These are phyloP conservation scores for Gracilaria domingensis DNA, from an alignment of 23 red algal species.

Conservation along the genomic window DNA sequence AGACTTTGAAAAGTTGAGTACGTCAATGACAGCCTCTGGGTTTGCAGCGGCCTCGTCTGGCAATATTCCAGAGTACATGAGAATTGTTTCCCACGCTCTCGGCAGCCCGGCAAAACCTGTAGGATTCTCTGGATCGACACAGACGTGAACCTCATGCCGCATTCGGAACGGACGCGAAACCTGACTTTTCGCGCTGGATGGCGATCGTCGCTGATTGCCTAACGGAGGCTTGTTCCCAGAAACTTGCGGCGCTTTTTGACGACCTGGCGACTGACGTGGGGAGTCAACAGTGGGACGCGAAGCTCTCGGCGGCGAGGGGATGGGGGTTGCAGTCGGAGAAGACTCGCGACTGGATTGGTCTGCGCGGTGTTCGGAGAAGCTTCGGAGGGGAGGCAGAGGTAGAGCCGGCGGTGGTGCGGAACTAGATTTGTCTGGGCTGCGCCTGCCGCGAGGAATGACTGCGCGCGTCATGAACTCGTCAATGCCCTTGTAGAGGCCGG, in stretches of 20 bases:
- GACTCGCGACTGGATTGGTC: slow-evolving; percentile 1
- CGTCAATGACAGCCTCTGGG: slow-evolving; percentile 86
- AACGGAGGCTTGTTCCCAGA: slow-evolving; percentile 9
- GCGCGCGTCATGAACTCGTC: slow-evolving; percentile 71
- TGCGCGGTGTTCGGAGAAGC: not conserved
- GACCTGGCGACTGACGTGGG: not conserved
- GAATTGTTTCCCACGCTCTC: slow-evolving; percentile 79
- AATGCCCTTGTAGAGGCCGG: slow-evolving; percentile 59
- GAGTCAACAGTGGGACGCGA: not conserved
- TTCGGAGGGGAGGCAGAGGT: slow-evolving; percentile 22
- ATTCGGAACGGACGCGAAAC: slow-evolving; percentile 51
- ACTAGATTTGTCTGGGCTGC: slow-evolving; percentile 14
- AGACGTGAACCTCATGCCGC: slow-evolving; percentile 83
- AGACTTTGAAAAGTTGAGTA: slow-evolving; percentile 79
- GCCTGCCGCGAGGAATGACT: slow-evolving; percentile 43
- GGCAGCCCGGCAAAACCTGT: slow-evolving; percentile 93
- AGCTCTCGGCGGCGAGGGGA: not conserved
- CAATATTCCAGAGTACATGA: slow-evolving; percentile 83
- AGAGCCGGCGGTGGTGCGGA: not conserved
- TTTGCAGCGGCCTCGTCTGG: slow-evolving; percentile 77
- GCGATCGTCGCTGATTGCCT: not conserved
- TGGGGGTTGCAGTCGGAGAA: slow-evolving; percentile 19
- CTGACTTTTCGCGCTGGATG: not conserved
- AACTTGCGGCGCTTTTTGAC: not conserved
- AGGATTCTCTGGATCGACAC: slow-evolving; percentile 61